Evolutionary conservation across 306 rosid genomes (phyloP), one percentile per base, ranked within the genome.

Genomic region (Vicia villosa): DNA sequence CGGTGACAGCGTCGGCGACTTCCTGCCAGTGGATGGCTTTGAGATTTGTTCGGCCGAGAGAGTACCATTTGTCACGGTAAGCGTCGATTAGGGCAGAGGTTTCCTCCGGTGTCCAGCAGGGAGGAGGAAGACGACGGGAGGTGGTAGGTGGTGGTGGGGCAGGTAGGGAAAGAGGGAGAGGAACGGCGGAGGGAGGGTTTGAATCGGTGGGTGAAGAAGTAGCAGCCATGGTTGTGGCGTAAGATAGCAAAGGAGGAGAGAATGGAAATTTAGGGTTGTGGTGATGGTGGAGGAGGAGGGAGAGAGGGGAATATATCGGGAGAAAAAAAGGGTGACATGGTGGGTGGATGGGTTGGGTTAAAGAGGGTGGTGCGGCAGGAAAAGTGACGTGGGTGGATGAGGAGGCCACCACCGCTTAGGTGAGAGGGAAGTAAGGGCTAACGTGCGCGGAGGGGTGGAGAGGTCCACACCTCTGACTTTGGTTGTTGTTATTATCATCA

Each of bases 1-100:
- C 72, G 0, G 98, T 64, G 10, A 93, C 91, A 12, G 83, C 70
- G 41, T 93, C 96, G 19, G 98, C 97, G 12, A 93, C 98, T 62
- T 90, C 98, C 21, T 93, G 98, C 98, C 98, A 93, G 77, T 93
- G 98, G 6, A 89, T 86, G 0, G 98, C 96, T 24, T 86, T 93
- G 42, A 93, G 90, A 37, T 93, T 93, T 2, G 93, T 91, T 3
- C 98, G 90, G 46, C 97, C 91, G 5, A 93, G 97, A 9, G 98
- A 88, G 56, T 90, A 90, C 97, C 97, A 93, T 71, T 90, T 93
- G 19, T 93, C 91, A 6, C 96, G 86, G 74, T 93, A 93, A 0
- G 91, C 82, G 54, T 93, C 97, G 74, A 92, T 92, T 36, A 92
- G 80, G 4, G 98, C 96, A 4, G 86, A 73, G 6, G 98, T 92